Conservation (phyloP, 2,329 filamentous ascomycete genomes). For the Colletotrichum simmondsii region DNA sequence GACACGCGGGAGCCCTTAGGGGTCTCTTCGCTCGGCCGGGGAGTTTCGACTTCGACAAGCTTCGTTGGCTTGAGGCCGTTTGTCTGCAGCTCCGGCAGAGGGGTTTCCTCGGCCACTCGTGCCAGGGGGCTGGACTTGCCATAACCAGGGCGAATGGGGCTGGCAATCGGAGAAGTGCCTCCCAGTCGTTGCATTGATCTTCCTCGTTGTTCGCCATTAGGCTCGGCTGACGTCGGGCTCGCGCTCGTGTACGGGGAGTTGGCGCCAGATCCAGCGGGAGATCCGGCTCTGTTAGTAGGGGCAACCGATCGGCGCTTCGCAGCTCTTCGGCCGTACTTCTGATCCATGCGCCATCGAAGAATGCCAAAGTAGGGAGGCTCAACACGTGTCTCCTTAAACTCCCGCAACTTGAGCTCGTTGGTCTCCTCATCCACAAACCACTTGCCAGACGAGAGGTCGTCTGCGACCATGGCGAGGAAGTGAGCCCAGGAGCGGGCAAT, state of each 20-base stretch:
- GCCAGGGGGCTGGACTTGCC: slow-evolving; percentile 79
- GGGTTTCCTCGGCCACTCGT: slow-evolving; percentile 77
- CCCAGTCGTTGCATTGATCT: slow-evolving; percentile 77
- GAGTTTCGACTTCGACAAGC: slow-evolving; percentile 67
- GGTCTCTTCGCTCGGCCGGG: slow-evolving; percentile 58
- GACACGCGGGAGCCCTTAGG: slow-evolving; percentile 44
- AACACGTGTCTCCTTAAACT: slow-evolving; percentile 89
- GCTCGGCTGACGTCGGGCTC: slow-evolving; percentile 60
- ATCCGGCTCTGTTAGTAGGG: slow-evolving; percentile 53
- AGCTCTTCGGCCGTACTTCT: slow-evolving; percentile 83
- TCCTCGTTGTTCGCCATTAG: slow-evolving; percentile 71
- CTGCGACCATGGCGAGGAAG: slow-evolving; percentile 87
- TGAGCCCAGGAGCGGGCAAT: slow-evolving; percentile 91
- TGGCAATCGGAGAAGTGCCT: slow-evolving; percentile 70
- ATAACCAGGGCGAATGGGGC: slow-evolving; percentile 70
- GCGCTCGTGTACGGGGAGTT: slow-evolving; percentile 70
- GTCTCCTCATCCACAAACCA: slow-evolving; percentile 94
- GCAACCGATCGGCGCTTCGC: slow-evolving; percentile 64
- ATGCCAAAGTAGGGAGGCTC: slow-evolving; percentile 96
- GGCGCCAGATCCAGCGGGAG: slow-evolving; percentile 59
- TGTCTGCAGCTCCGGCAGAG: slow-evolving; percentile 47
- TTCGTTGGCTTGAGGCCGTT: slow-evolving; percentile 57
- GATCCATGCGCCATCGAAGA: slow-evolving; percentile 92
- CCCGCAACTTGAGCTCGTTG: slow-evolving; percentile 88
- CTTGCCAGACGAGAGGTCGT: slow-evolving; percentile 90